phyloP scores from a whole-genome alignment of 73 alveolate genomes.

The Uronychia binucleata region DNA sequence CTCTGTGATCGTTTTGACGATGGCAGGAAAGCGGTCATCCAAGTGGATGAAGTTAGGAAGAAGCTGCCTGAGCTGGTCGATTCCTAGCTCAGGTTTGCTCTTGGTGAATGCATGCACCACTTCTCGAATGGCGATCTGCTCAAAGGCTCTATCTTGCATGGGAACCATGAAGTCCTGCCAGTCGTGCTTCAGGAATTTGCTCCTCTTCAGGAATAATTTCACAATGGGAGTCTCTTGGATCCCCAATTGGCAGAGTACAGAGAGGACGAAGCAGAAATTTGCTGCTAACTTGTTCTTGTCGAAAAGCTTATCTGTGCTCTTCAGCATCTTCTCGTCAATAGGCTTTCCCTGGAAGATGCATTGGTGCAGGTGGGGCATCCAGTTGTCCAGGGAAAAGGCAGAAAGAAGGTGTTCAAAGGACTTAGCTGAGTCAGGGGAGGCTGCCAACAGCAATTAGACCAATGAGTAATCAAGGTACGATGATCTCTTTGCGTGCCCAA shows the following conservation, averaged over 20 bases:
- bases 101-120: not conserved
- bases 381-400: not conserved
- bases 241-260: not conserved
- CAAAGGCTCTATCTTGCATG: not conserved
- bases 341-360: not conserved
- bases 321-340: not conserved
- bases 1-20: not conserved
- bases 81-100: not conserved
- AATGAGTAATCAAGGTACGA: not conserved
- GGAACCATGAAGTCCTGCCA: not conserved
- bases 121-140: not conserved
- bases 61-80: not conserved
- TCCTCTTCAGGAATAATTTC: not conserved
- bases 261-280: not conserved
- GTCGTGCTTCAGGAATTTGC: not conserved
- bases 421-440: not conserved
- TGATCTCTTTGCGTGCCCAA: not conserved
- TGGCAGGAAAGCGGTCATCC: conserved; percentile 1
- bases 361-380: not conserved
- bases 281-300: not conserved
- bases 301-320: not conserved
- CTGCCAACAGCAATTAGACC: not conserved
- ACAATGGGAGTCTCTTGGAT: not conserved
- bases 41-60: not conserved
- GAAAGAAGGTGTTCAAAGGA: not conserved